Evolutionary conservation across 768 basidiomycete genomes (phyloP).

Genomic region (Dioszegia aurantiaca): DNA sequence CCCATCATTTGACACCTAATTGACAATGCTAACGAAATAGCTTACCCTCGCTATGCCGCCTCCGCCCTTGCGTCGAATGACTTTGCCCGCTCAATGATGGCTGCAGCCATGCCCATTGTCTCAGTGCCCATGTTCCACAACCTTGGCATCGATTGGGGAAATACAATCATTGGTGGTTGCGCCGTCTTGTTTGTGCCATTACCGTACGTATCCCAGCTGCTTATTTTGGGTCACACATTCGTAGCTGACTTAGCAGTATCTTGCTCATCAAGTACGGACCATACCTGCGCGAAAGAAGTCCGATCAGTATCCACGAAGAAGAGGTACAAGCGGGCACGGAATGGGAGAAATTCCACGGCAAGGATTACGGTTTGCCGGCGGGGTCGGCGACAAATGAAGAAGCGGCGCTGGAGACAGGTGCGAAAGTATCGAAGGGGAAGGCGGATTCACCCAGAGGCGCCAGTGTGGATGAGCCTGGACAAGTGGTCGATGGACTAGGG

Average conservation of each 20-base stretch:
- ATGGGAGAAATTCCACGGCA: slow-evolving; percentile 14
- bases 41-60: slow-evolving; percentile 27
- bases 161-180: slow-evolving; percentile 25
- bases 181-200: slow-evolving; percentile 16
- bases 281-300: slow-evolving; percentile 9
- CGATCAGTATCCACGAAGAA: slow-evolving; percentile 9
- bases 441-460: too few species aligned
- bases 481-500: too few species aligned
- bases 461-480: too few species aligned
- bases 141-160: slow-evolving; percentile 28
- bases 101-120: slow-evolving; percentile 34
- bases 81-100: slow-evolving; percentile 47
- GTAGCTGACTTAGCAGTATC: slow-evolving; percentile 5
- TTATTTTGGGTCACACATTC: too few species aligned
- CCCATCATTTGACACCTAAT: neutral
- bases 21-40: slow-evolving; percentile 3
- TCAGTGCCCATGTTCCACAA: slow-evolving; percentile 28
- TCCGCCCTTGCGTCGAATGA: slow-evolving; percentile 44
- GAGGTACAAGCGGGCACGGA: slow-evolving; percentile 11
- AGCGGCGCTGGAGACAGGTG: neutral
- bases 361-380: neutral
- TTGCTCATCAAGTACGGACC: slow-evolving; percentile 17
- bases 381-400: neutral
- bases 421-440: neutral
- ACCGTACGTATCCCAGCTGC: slow-evolving; percentile 1